These are phyloP conservation scores for Lactarius sanguifluus DNA, from an alignment of 768 basidiomycete genomes.

Conservation along the genomic window DNA sequence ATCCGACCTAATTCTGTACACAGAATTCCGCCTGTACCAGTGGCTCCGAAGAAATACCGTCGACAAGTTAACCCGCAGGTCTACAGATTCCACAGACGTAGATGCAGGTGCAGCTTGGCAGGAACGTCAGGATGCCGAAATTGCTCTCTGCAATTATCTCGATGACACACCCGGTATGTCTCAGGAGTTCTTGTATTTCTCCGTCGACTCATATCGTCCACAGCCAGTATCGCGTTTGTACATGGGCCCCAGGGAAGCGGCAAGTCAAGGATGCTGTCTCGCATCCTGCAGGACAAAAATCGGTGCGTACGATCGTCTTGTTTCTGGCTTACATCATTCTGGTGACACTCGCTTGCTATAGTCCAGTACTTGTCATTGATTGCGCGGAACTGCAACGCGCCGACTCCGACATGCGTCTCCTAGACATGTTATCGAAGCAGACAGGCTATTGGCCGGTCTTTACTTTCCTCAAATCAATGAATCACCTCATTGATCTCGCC, in stretches of 20 bases:
- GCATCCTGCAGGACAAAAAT: conserved; percentile 51
- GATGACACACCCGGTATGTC: conserved; percentile 69
- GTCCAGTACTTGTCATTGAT: conserved; percentile 68
- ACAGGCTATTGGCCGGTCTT: conserved; percentile 91
- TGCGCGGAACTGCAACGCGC: conserved; percentile 73
- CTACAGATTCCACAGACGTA: conserved; percentile 29
- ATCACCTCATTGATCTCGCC: conserved; percentile 86
- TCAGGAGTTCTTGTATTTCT: not conserved
- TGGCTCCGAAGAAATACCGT: conserved; percentile 70
- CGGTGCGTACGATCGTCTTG: conserved; percentile 42
- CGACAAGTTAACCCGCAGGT: conserved; percentile 44
- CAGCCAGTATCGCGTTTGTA: conserved; percentile 74
- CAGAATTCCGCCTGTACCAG: conserved; percentile 72
- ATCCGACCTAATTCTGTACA: conserved; percentile 12
- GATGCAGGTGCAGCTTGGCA: conserved; percentile 64
- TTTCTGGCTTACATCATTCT: conserved; percentile 3
- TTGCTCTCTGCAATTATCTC: conserved; percentile 66
- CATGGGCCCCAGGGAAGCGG: conserved; percentile 86
- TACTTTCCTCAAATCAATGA: conserved; percentile 77
- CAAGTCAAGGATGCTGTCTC: conserved; percentile 59
- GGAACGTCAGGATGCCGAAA: conserved; percentile 78
- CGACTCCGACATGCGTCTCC: conserved; percentile 63
- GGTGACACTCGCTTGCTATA: conserved; percentile 47
- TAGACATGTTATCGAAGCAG: conserved; percentile 70
- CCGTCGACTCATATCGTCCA: conserved; percentile 4